Evolutionary conservation across 345 rosid genomes (phyloP).

Genomic region (Murraya koenigii): DNA sequence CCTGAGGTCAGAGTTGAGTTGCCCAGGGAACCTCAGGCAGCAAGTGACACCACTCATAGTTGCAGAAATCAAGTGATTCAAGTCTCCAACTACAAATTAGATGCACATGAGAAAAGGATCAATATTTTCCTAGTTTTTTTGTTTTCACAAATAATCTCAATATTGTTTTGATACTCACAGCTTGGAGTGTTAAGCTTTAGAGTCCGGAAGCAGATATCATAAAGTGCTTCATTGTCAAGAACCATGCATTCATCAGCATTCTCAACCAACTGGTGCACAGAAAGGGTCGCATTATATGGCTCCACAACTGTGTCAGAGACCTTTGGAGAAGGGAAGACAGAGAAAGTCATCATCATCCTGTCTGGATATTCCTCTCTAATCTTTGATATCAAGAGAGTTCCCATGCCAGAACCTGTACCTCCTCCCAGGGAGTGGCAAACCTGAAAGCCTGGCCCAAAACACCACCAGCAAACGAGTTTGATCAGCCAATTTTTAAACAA

Average conservation of each 20-base stretch:
- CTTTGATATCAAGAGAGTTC: slow-evolving; percentile 88
- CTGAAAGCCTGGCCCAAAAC: slow-evolving; percentile 67
- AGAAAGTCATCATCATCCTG: slow-evolving; percentile 97
- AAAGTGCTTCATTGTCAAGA: slow-evolving; percentile 94
- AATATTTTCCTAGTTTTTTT: neutral
- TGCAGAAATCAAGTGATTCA: slow-evolving; percentile 91
- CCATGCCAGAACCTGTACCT: slow-evolving; percentile 98
- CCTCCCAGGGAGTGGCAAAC: slow-evolving; percentile 98
- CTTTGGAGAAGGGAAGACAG: slow-evolving; percentile 96
- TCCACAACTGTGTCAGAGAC: slow-evolving; percentile 99
- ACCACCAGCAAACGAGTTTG: slow-evolving; percentile 10
- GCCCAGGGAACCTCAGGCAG: slow-evolving; percentile 96
- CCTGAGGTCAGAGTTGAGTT: slow-evolving; percentile 90
- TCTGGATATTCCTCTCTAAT: slow-evolving; percentile 97
- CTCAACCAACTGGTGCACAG: slow-evolving; percentile 94
- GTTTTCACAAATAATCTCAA: neutral
- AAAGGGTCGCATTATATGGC: slow-evolving; percentile 96
- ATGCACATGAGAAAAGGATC: slow-evolving; percentile 8
- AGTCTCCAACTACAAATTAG: slow-evolving; percentile 74
- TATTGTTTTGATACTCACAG: slow-evolving; percentile 48
- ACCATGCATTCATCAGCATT: slow-evolving; percentile 99
- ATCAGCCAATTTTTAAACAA: slow-evolving; percentile 4
- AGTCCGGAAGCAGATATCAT: slow-evolving; percentile 97
- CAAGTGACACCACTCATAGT: slow-evolving; percentile 98
- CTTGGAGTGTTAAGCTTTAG: slow-evolving; percentile 96